Evolutionary conservation across 352 stramenopile genomes (phyloP), one percentile per base, ranked within the genome.

Genomic region (Plasmopara muralis): DNA sequence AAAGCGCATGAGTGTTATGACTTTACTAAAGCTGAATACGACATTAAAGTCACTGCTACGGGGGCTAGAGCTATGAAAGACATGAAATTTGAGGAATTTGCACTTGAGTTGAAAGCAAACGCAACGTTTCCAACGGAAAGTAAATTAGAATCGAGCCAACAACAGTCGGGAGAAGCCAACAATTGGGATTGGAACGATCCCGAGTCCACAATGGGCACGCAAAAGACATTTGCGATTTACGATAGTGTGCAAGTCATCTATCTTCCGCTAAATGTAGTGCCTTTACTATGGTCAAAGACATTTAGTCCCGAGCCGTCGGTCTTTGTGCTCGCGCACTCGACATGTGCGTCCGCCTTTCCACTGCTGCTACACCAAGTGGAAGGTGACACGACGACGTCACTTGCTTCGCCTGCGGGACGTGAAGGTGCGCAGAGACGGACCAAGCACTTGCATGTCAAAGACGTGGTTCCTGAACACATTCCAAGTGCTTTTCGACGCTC

Each of bases 381-480:
- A 40, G 30, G 51, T 9, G 34, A 48, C 7, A 49, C 41, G 2
- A n/a, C 46, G 29, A 31, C 20, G 37, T 44, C 44, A 4, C 51
- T 46, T n/a, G 9, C 25, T 29, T 65, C 55, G 0, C 47, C 59
- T 13, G 57, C 48, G 16, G 41, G 18, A 15, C 51, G 38, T 50
- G 53, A 38, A 43, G 34, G 31, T 14, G 47, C 34, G 4, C 20
- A 25, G 20, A 42, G 33, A 33, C 41, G 30, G 4, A 64, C 47
- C 18, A 51, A 62, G 47, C 87, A 87, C 46, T 54, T 61, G 5
- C 66, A 88, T 53, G 76, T 88, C 7, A 83, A 79, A 30, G 70
- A 92, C 20, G 74, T 92, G 10, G 55, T 66, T 13, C 70, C 77
- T 0, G 74, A 86, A 31, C 66, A 89, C 50, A 89, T 92, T 38